A percentile compares a stretch with the other conserved stretches of the same genome.
phyloP scores from a whole-genome alignment of 2,329 filamentous ascomycete genomes.

The Sclerotinia sclerotiorum region DNA sequence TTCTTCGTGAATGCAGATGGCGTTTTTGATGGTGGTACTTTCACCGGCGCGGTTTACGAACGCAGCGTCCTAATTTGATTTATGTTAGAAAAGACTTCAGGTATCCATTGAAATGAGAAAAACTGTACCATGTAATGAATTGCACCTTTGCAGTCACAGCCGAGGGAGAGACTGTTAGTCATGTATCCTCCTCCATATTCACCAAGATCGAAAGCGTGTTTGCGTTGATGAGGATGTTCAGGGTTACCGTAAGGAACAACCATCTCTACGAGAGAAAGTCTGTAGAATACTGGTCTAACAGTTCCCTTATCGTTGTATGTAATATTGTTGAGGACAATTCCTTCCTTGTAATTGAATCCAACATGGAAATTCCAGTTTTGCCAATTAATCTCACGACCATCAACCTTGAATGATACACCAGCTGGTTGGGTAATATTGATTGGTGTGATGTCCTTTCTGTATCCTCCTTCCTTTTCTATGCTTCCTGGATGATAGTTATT shows the following conservation, averaged over 20 bases:
- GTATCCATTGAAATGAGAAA: background rate
- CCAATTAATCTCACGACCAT: conserved; percentile 76
- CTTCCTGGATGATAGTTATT: conserved; percentile 78
- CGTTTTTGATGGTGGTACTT: conserved; percentile 84
- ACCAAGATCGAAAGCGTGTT: conserved; percentile 78
- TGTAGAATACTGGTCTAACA: conserved; percentile 79
- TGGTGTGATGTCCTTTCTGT: conserved; percentile 76
- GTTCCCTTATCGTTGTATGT: conserved; percentile 82
- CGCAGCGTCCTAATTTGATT: conserved; percentile 54
- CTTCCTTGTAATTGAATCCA: conserved; percentile 93
- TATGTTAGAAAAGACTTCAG: background rate
- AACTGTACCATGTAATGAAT: conserved; percentile 75
- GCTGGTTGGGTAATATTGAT: conserved; percentile 86
- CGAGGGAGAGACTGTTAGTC: conserved; percentile 74
- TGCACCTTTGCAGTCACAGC: conserved; percentile 83
- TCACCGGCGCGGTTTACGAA: conserved; percentile 77
- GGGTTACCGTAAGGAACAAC: conserved; percentile 87
- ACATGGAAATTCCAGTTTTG: conserved; percentile 93
- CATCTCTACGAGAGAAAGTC: conserved; percentile 89
- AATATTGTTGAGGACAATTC: conserved; percentile 86
- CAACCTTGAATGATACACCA: conserved; percentile 80
- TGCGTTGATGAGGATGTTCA: conserved; percentile 75
- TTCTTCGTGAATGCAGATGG: conserved; percentile 93
- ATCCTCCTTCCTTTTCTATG: conserved; percentile 73
- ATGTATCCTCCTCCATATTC: conserved; percentile 83